Percentiles rank a stretch among this genome's conserved stretches.
These are phyloP conservation scores for Colletotrichum cuscutae DNA, from an alignment of 2,329 filamentous ascomycete genomes.

Conservation along the genomic window DNA sequence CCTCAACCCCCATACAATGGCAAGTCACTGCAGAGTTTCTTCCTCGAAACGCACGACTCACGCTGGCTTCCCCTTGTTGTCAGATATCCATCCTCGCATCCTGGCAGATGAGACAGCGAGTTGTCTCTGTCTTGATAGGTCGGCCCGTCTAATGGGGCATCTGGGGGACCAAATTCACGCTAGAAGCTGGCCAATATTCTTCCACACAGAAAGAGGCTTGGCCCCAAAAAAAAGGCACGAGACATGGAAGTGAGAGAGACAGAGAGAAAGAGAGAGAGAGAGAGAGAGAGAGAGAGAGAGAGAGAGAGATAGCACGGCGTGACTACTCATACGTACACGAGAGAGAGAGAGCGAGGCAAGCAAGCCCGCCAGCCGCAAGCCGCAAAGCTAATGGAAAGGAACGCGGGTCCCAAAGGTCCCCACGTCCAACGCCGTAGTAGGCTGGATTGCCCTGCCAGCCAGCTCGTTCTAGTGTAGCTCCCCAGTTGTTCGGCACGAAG, in stretches of 20 bases:
- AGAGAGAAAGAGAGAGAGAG: not conserved
- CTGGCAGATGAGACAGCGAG: conserved; percentile 35
- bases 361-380: not conserved
- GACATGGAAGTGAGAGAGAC: not conserved
- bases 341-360: not conserved
- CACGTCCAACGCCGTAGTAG: conserved; percentile 4
- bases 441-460: not conserved
- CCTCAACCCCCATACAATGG: conserved; percentile 12
- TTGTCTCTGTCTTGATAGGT: conserved; percentile 36
- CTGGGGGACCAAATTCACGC: conserved; percentile 30
- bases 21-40: conserved; percentile 34
- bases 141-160: conserved; percentile 34
- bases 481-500: not conserved
- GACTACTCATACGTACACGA: too few species aligned
- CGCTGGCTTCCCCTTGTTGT: conserved; percentile 35
- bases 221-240: not conserved
- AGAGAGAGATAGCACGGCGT: not conserved
- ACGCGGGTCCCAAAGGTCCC: not conserved
- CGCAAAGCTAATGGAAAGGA: not conserved
- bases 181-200: conserved; percentile 28
- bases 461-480: not conserved
- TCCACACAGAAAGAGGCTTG: not conserved
- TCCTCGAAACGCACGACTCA: conserved; percentile 35
- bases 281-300: not conserved
- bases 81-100: conserved; percentile 32